Evolutionary conservation across 129 eudicot species (phyloP).

Genomic region (Escallonia rubra): DNA sequence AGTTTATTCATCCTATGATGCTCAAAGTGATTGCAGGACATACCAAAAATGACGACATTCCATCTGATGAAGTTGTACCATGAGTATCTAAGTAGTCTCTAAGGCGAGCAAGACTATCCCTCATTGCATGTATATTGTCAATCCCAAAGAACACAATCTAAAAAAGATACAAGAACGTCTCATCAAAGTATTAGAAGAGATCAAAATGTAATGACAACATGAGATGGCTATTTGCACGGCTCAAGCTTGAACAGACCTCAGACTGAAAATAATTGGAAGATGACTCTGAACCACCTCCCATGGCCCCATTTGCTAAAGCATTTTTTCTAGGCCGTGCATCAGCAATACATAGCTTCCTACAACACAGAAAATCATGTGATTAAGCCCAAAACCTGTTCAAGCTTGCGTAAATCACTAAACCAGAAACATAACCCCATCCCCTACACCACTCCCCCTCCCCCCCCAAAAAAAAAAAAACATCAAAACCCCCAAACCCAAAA

Average conservation of each 20-base stretch:
- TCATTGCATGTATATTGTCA: conserved; percentile 97
- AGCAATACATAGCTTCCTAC: conserved; percentile 92
- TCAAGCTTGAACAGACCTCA: conserved; percentile 57
- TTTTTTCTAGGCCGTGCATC: conserved; percentile 99
- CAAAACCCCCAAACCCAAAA: no score
- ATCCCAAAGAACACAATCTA: conserved; percentile 97
- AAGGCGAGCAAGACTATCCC: conserved; percentile 90
- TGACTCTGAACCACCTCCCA: conserved; percentile 99
- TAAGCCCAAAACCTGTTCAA: neutral
- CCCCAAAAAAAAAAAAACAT: no score
- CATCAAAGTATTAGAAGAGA: neutral
- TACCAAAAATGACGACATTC: conserved; percentile 91
- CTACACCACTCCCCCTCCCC: no score
- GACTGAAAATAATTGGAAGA: conserved; percentile 85
- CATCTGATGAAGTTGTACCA: conserved; percentile 93
- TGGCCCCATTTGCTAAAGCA: conserved; percentile 97
- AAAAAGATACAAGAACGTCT: conserved; percentile 8
- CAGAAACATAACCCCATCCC: no score
- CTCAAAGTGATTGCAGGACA: neutral
- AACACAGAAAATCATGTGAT: neutral
- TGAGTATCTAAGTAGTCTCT: conserved; percentile 97
- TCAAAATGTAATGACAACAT: conserved; percentile 11
- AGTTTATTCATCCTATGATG: no score
- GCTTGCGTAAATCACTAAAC: no score
- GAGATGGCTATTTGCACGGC: conserved; percentile 1